phyloP scores from a whole-genome alignment of 768 basidiomycete species.

The Serendipita sp. region DNA sequence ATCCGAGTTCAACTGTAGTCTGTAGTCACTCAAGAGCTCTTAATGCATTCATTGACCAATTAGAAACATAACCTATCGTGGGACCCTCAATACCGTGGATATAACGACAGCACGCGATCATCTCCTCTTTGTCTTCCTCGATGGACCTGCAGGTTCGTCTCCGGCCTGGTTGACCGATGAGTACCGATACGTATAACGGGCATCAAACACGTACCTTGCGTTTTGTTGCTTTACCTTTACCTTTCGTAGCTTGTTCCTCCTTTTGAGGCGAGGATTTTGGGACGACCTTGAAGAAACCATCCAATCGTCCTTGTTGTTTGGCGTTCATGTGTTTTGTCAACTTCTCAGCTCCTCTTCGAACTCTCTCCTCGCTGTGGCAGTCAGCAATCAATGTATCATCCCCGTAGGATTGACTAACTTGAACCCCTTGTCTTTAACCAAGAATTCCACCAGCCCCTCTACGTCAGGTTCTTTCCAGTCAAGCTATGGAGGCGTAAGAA shows the following conservation, averaged over 20 bases:
- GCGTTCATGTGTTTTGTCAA: conserved; percentile 68
- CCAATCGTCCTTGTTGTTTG: conserved; percentile 93
- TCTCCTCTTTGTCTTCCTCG: conserved; percentile 7
- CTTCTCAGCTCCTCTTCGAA: conserved; percentile 89
- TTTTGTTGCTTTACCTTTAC: conserved; percentile 23
- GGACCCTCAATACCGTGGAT: background rate
- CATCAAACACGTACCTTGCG: conserved; percentile 32
- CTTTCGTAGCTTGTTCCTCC: conserved; percentile 13
- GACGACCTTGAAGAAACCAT: conserved; percentile 82
- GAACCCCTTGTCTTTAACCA: conserved; percentile 93
- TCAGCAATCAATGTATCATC: background rate
- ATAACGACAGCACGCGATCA: background rate
- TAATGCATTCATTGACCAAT: background rate
- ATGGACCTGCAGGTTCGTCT: conserved; percentile 12
- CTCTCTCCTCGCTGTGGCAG: conserved; percentile 71
- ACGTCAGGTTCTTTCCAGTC: conserved; percentile 91
- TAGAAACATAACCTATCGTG: background rate
- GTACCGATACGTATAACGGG: background rate
- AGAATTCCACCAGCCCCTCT: conserved; percentile 83
- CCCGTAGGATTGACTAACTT: conserved; percentile 38
- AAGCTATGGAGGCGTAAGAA: conserved; percentile 32
- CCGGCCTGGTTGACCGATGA: conserved; percentile 15
- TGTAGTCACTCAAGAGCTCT: background rate
- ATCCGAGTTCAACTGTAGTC: background rate
- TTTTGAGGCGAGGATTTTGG: conserved; percentile 39